Percentiles rank a stretch among this genome's conserved stretches.
These are phyloP conservation scores for Jamesozyma lodderae DNA, from an alignment of 805 yeast species.

Conservation along the genomic window DNA sequence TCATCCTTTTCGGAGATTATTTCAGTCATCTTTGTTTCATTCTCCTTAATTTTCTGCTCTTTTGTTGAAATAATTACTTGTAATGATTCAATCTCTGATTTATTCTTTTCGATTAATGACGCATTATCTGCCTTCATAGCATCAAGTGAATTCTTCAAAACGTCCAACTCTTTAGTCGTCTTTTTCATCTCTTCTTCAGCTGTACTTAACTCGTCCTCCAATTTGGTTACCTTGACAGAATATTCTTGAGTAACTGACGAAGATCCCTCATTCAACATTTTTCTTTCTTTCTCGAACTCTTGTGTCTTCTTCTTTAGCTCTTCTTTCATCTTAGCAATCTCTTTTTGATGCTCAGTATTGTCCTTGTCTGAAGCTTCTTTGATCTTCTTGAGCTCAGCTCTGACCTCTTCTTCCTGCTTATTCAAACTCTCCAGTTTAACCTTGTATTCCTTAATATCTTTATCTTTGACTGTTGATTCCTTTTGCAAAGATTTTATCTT, in stretches of 20 bases:
- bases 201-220: conserved; percentile 31
- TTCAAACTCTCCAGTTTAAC: not conserved
- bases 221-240: conserved; percentile 34
- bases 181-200: conserved; percentile 4
- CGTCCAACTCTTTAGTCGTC: conserved; percentile 12
- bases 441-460: not conserved
- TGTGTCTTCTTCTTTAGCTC: conserved; percentile 32
- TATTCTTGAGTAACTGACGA: conserved; percentile 43
- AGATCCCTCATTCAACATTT: conserved; percentile 39
- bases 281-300: conserved; percentile 46
- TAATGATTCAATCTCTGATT: conserved; percentile 1
- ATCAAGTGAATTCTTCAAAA: conserved; percentile 3
- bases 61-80: not conserved
- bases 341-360: conserved; percentile 4
- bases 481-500: not conserved
- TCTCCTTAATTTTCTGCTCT: not conserved
- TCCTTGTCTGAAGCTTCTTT: not conserved
- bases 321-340: conserved; percentile 25
- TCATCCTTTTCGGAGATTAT: not conserved
- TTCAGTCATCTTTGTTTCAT: not conserved
- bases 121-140: not conserved
- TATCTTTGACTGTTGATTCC: not conserved
- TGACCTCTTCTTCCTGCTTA: not conserved
- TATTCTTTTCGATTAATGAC: not conserved
- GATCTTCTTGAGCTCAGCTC: not conserved